These are phyloP conservation scores for Aegilops umbellulata DNA, from an alignment of 176 grass and related monocot genomes.

Conservation along the genomic window DNA sequence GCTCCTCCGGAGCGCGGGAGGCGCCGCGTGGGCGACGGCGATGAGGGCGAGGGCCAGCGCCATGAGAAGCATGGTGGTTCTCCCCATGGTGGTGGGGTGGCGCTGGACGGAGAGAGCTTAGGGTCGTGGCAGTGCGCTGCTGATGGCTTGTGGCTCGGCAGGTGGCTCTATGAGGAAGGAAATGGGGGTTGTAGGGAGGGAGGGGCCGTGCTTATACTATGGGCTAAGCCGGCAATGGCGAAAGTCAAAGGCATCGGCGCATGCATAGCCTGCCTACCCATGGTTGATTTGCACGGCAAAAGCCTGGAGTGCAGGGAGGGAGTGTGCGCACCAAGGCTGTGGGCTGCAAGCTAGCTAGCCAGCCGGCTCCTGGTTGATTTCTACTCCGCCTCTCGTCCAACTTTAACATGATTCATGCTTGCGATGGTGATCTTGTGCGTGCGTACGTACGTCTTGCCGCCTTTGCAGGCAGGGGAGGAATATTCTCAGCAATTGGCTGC, in stretches of 20 bases:
- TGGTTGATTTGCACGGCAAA: slow-evolving; percentile 64
- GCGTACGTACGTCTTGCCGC: background rate
- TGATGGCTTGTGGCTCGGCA: background rate
- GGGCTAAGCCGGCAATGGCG: slow-evolving; percentile 11
- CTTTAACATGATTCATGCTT: background rate
- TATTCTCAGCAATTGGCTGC: background rate
- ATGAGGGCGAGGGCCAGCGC: slow-evolving; percentile 15
- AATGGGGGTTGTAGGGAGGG: slow-evolving; percentile 10
- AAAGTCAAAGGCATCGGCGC: slow-evolving; percentile 21
- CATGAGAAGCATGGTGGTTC: slow-evolving; percentile 46
- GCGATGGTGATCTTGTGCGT: background rate
- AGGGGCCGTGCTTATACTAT: slow-evolving; percentile 31
- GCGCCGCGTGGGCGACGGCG: background rate
- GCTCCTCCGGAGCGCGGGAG: slow-evolving; percentile 17
- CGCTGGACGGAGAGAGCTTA: background rate
- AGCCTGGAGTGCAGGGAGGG: slow-evolving; percentile 56
- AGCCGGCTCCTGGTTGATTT: background rate
- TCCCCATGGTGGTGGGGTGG: slow-evolving; percentile 32
- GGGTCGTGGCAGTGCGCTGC: background rate
- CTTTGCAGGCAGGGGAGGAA: background rate
- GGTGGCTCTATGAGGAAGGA: slow-evolving; percentile 1
- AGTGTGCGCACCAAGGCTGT: slow-evolving; percentile 38
- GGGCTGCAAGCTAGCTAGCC: slow-evolving; percentile 22
- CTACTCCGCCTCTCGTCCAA: background rate
- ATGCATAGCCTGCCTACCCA: background rate